Evolutionary conservation across 78 protist species (phyloP).

Genomic region (Chrysochromulina parva): DNA sequence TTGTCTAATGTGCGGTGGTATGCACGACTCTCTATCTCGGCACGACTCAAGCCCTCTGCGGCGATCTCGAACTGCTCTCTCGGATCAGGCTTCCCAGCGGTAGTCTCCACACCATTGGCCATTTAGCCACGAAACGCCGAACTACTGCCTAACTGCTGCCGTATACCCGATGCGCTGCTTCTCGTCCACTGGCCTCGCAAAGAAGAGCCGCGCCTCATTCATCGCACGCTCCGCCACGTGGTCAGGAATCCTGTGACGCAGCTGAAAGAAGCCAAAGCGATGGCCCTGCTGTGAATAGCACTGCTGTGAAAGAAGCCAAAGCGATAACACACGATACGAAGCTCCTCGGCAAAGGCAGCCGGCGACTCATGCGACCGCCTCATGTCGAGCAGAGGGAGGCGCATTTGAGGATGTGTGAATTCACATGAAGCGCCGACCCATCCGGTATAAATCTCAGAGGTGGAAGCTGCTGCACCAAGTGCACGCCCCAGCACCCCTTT

Average conservation of each 20-base stretch:
- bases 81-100: neutral
- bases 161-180: neutral
- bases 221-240: neutral
- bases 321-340: neutral
- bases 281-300: too few relatives aligned
- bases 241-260: neutral
- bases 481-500: too few relatives aligned
- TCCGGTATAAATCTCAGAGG: too few relatives aligned
- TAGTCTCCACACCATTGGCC: neutral
- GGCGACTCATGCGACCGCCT: neutral
- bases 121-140: neutral
- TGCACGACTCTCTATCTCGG: too few relatives aligned
- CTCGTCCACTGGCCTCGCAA: neutral
- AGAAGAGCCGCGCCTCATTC: neutral
- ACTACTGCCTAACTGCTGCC: too few relatives aligned
- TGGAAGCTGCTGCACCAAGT: too few relatives aligned
- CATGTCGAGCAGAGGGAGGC: neutral
- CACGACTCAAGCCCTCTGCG: neutral
- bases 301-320: neutral
- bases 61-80: constrained; percentile 14
- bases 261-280: neutral
- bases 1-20: too few relatives aligned
- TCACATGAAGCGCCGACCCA: too few relatives aligned
- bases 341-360: neutral
- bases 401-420: neutral